phyloP scores from a whole-genome alignment of 2,329 filamentous ascomycete genomes.

The Aspergillus sp. region DNA sequence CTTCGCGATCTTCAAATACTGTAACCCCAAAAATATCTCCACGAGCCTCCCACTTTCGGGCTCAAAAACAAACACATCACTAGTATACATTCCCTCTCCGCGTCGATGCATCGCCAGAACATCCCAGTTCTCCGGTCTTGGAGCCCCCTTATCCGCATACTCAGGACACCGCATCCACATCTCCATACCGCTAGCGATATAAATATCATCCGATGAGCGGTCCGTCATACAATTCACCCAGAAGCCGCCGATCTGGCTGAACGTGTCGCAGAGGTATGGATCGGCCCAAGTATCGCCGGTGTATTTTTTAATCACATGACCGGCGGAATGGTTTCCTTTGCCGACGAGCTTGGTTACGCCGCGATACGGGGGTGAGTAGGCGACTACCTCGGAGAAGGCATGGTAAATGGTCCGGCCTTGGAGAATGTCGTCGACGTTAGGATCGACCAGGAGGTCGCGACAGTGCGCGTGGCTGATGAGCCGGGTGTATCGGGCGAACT shows the following conservation, averaged over 20 bases:
- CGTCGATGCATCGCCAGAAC: constrained; percentile 27
- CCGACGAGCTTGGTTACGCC: constrained; percentile 22
- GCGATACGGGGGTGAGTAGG: constrained; percentile 16
- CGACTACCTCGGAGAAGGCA: constrained; percentile 18
- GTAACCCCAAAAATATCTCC: constrained; percentile 34
- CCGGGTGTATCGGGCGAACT: constrained; percentile 17
- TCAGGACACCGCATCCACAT: constrained; percentile 27
- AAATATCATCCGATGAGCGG: constrained; percentile 24
- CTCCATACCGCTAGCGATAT: constrained; percentile 32
- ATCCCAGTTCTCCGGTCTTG: constrained; percentile 24
- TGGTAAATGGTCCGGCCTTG: constrained; percentile 22
- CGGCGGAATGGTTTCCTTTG: constrained; percentile 22
- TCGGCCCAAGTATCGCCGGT: constrained; percentile 27
- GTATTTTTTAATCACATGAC: constrained; percentile 19
- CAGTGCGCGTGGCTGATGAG: constrained; percentile 17
- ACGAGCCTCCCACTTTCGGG: constrained; percentile 21
- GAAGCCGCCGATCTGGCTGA: constrained; percentile 39
- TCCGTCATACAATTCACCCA: constrained; percentile 40
- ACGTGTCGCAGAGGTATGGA: constrained; percentile 26
- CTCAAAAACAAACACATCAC: constrained; percentile 38
- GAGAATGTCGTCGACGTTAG: constrained; percentile 21
- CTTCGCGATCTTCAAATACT: constrained; percentile 26
- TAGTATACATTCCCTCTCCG: constrained; percentile 21
- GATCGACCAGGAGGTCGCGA: constrained; percentile 15
- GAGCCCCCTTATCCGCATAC: constrained; percentile 5